These are phyloP conservation scores for Glebionis coronaria DNA, from an alignment of 129 eudicot genomes.

Conservation along the genomic window DNA sequence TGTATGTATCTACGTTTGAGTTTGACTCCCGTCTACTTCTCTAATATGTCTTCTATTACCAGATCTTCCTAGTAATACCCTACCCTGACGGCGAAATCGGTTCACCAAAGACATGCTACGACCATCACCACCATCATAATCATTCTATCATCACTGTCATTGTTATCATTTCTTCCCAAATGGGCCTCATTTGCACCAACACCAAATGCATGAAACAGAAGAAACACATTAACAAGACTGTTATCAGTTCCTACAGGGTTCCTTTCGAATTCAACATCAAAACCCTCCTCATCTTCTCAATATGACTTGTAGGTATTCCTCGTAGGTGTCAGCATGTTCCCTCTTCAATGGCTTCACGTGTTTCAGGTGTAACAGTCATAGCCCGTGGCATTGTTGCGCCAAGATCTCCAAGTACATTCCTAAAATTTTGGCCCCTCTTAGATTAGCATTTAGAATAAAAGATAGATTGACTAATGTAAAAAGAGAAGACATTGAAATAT, in stretches of 20 bases:
- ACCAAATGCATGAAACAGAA: conserved; percentile 65
- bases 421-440: too few relatives aligned
- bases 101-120: conserved; percentile 44
- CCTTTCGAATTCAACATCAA: conserved; percentile 29
- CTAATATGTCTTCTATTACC: conserved; percentile 54
- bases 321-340: too few relatives aligned
- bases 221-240: conserved; percentile 53
- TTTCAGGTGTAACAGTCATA: too few relatives aligned
- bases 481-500: too few relatives aligned
- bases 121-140: conserved; percentile 21
- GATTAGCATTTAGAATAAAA: too few relatives aligned
- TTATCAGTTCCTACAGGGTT: conserved; percentile 36
- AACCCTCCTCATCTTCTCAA: conserved; percentile 60
- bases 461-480: too few relatives aligned
- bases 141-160: conserved; percentile 34
- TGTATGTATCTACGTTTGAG: conserved; percentile 34
- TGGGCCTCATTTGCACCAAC: conserved; percentile 37
- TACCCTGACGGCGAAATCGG: conserved; percentile 51
- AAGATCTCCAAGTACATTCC: too few relatives aligned
- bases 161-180: conserved; percentile 33
- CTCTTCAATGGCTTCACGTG: too few relatives aligned
- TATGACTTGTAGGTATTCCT: conserved; percentile 47
- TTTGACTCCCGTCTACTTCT: conserved; percentile 17
- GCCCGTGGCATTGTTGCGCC: too few relatives aligned
- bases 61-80: conserved; percentile 58